These are phyloP conservation scores for Picochlorum sp. DNA, from an alignment of 139 green algal species.

Conservation along the genomic window DNA sequence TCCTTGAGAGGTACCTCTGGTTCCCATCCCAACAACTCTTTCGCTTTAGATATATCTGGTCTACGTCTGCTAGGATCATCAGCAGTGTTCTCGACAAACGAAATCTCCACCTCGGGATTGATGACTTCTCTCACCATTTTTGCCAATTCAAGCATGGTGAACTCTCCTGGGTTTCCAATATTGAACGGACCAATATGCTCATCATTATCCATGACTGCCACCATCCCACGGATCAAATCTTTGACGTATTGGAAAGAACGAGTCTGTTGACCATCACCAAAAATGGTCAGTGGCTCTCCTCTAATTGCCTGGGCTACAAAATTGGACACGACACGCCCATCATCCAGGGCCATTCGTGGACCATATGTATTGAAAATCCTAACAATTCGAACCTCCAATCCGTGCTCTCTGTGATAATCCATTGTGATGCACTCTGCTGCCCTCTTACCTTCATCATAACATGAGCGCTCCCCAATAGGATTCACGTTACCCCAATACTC, in stretches of 20 bases:
- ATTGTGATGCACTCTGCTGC: conserved; percentile 94
- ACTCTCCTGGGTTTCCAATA: conserved; percentile 97
- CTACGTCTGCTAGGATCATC: conserved; percentile 83
- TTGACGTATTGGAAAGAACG: conserved; percentile 94
- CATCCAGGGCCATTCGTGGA: conserved; percentile 95
- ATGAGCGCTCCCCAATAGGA: conserved; percentile 90
- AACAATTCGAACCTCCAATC: conserved; percentile 78
- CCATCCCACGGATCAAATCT: conserved; percentile 80
- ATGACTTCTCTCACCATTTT: conserved; percentile 81
- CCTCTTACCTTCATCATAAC: conserved; percentile 98
- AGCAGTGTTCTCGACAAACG: conserved; percentile 87
- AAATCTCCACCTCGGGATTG: conserved; percentile 65
- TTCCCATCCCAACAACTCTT: conserved; percentile 81
- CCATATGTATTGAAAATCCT: conserved; percentile 99
- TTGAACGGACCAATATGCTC: conserved; percentile 95
- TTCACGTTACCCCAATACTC: conserved; percentile 99
- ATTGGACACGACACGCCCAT: conserved; percentile 97
- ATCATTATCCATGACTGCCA: conserved; percentile 75
- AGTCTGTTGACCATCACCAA: conserved; percentile 93
- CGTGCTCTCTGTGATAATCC: conserved; percentile 92
- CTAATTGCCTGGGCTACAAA: conserved; percentile 89
- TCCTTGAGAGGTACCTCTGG: conserved; percentile 82
- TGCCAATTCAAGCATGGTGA: conserved; percentile 98
- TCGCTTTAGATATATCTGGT: conserved; percentile 84
- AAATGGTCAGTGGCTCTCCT: conserved; percentile 82